Base-by-base conservation (phyloP, 2,329 filamentous ascomycete genomes). In the Microcyclospora pomicola region DNA sequence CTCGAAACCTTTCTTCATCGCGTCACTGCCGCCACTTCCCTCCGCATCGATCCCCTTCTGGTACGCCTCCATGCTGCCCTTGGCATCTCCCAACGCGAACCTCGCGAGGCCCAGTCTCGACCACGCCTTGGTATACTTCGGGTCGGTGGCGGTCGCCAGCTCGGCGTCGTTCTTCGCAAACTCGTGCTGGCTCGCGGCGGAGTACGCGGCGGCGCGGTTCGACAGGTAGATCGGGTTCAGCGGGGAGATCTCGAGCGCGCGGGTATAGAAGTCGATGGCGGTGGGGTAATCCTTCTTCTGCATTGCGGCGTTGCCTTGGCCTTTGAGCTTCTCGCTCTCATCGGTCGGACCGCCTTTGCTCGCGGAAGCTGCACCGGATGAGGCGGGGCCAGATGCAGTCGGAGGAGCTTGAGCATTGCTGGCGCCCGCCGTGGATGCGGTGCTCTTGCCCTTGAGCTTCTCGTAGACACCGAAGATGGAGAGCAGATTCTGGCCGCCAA, bases 121-220 rank as follows among this genome's bases (percentile, higher is more conserved):
- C 91, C 91, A 98, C 12, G 86, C 91, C 68, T 98, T 96, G 49
- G 87, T 93, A 70, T 96, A 98, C 59, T 77, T 78, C 10, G 91
- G 85, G 61, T 98, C 91, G 38, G 86, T 73, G 40, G 76, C 74
- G 39, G 91, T 83, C 39, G 91, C 91, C 47, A 91, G 75, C 66
- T 96, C 88, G 34, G 91, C 91, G 60, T 98, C 91, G 44, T 79
- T 71, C 51, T 76, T 78, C 10, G 91, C 91, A 45, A 82, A 78
- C 44, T 80, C 76, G 66, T 96, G 87, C 63, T 94, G 79, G 51
- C 78, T 75, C 44, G 77, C 77, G 15, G 85, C 88, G 19, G 80
- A 86, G 71, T 93, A 83, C 5, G 91, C 91, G 34, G 91, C 91
- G 9, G 91, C 91, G 49, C 91, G 85, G 75, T 98, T 98, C 46